phyloP scores from a whole-genome alignment of 768 basidiomycete genomes.

The Boletus coccyginus region DNA sequence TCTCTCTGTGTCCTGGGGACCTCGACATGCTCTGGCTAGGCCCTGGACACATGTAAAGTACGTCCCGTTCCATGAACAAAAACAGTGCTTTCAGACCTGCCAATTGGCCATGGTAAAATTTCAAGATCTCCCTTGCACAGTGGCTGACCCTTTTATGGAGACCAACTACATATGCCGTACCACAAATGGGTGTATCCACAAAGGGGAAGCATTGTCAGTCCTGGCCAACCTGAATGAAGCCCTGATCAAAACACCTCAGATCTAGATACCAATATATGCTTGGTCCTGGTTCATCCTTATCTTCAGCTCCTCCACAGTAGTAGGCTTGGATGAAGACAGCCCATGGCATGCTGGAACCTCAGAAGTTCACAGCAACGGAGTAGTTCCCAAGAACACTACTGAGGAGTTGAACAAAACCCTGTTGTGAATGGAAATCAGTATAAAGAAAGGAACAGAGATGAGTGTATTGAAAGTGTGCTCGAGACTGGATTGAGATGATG shows the following conservation, averaged over 20 bases:
- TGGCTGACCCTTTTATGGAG: no score
- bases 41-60: not conserved
- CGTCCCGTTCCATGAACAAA: not conserved
- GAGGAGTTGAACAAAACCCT: constrained; percentile 74
- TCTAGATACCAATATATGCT: constrained; percentile 3
- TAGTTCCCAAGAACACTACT: constrained; percentile 74
- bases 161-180: no score
- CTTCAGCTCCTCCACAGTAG: constrained; percentile 24
- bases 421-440: constrained; percentile 70
- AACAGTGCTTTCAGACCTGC: not conserved
- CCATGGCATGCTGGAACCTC: constrained; percentile 84
- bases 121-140: no score
- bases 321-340: constrained; percentile 67
- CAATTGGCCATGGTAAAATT: no score
- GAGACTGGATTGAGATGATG: constrained; percentile 55
- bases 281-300: constrained; percentile 10
- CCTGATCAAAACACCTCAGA: not conserved
- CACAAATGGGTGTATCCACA: no score
- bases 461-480: constrained; percentile 80
- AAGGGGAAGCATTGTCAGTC: not conserved
- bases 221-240: not conserved
- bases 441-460: constrained; percentile 75
- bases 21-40: not conserved
- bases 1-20: not conserved
- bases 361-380: constrained; percentile 55